Evolutionary conservation across 2,329 filamentous ascomycete genomes (phyloP).

Genomic region (Fusarium continuum): DNA sequence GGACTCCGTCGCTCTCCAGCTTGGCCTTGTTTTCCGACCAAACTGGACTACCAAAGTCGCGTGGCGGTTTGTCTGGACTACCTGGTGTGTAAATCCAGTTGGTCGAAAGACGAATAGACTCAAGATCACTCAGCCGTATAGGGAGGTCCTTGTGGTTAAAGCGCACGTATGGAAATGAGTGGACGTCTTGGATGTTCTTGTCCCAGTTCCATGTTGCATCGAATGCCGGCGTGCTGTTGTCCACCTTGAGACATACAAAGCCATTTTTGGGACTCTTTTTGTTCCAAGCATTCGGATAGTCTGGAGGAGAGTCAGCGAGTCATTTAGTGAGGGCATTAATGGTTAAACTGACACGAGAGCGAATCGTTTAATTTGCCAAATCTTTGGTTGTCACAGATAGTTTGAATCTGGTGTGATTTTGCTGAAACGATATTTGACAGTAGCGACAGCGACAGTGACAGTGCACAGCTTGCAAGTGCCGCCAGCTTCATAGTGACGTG

Average conservation of each 20-base stretch:
- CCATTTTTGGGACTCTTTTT: slow-evolving; percentile 35
- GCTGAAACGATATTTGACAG: neutral
- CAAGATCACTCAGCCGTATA: slow-evolving; percentile 31
- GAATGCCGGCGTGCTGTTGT: slow-evolving; percentile 38
- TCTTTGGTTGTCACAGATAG: slow-evolving; percentile 17
- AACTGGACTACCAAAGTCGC: slow-evolving; percentile 12
- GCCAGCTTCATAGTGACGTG: slow-evolving; percentile 5
- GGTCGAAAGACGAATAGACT: slow-evolving; percentile 33
- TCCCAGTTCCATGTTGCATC: slow-evolving; percentile 41
- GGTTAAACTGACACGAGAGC: slow-evolving; percentile 18
- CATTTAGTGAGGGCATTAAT: accelerated
- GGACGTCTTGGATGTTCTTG: slow-evolving; percentile 36
- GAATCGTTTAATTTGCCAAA: slow-evolving; percentile 28
- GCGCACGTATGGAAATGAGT: slow-evolving; percentile 42
- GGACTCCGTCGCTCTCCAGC: slow-evolving; percentile 1
- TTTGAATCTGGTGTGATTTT: neutral
- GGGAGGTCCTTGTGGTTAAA: slow-evolving; percentile 33
- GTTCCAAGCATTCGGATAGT: slow-evolving; percentile 44
- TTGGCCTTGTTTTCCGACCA: slow-evolving; percentile 33
- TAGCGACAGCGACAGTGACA: too few species aligned
- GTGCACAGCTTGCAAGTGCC: neutral
- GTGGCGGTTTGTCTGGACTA: neutral
- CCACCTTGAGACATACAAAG: slow-evolving; percentile 39
- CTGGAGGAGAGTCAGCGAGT: slow-evolving; percentile 13
- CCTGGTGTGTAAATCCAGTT: slow-evolving; percentile 41